A percentile compares a stretch with the other conserved stretches of the same genome.
Evolutionary conservation across 495 filamentous ascomycete species (phyloP).

Genomic region (Talaromyces thailandensis): DNA sequence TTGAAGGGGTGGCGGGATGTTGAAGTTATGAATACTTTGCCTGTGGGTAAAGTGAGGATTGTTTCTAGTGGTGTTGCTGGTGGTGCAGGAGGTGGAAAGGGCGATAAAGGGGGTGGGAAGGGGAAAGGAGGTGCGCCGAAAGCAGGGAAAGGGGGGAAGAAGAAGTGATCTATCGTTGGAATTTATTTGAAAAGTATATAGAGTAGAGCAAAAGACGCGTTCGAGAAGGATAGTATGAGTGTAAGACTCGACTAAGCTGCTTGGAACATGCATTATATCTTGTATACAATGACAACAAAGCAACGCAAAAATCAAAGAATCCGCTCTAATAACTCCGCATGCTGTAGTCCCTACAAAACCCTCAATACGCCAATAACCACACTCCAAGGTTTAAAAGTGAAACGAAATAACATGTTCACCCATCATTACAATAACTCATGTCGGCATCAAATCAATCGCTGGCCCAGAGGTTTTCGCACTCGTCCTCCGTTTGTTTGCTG

Average conservation of each 20-base stretch:
- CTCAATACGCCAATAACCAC: background rate
- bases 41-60: constrained; percentile 78
- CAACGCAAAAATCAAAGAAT: background rate
- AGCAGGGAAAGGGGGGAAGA: constrained; percentile 30
- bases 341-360: background rate
- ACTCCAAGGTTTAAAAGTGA: background rate
- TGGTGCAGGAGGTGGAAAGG: constrained; percentile 33
- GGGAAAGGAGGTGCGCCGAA: constrained; percentile 31
- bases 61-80: constrained; percentile 50
- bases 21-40: constrained; percentile 72
- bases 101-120: constrained; percentile 38
- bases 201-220: background rate
- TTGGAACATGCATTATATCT: background rate
- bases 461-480: constrained; percentile 15
- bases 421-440: constrained; percentile 14
- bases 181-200: background rate
- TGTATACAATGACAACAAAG: background rate
- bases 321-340: background rate
- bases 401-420: background rate
- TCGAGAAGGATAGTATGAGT: too few species aligned
- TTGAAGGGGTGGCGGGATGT: constrained; percentile 71
- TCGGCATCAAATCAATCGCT: constrained; percentile 39
- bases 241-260: background rate
- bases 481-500: background rate
- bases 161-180: constrained; percentile 12